Evolutionary conservation across 345 rosid species (phyloP).

Genomic region (Hypericum androsaemum): DNA sequence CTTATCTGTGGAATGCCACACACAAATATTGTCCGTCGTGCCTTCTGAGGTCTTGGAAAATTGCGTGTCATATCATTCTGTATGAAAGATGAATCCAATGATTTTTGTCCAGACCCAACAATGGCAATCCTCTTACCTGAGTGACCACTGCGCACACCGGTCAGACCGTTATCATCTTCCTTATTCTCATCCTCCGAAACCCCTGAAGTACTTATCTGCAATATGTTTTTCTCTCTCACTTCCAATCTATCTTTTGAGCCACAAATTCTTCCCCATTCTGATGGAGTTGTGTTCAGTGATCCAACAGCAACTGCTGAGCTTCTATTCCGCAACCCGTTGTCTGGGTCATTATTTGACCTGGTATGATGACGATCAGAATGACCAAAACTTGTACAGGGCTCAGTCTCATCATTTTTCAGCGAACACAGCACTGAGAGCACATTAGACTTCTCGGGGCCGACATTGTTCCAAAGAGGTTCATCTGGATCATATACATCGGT

Average conservation of each 20-base stretch:
- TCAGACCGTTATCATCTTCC: constrained; percentile 34
- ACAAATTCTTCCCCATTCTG: constrained; percentile 76
- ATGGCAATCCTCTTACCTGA: constrained; percentile 41
- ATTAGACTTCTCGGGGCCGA: constrained; percentile 56
- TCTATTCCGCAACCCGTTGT: constrained; percentile 22
- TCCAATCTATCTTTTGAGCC: constrained; percentile 35
- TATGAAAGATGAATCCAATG: constrained; percentile 25
- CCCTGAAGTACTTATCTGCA: constrained; percentile 28
- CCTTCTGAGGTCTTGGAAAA: constrained; percentile 64
- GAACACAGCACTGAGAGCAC: constrained; percentile 38
- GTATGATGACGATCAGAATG: constrained; percentile 31
- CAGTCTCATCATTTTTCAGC: constrained; percentile 44
- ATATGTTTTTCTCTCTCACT: constrained; percentile 47
- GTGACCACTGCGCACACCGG: constrained; percentile 21
- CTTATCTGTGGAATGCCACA: constrained; percentile 67
- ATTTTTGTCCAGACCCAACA: constrained; percentile 30
- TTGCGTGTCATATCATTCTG: constrained; percentile 32
- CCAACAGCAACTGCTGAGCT: constrained; percentile 14
- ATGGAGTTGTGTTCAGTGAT: constrained; percentile 34
- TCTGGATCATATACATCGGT: constrained; percentile 96
- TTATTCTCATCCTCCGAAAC: constrained; percentile 42
- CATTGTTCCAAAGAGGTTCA: constrained; percentile 88
- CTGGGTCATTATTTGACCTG: constrained; percentile 24
- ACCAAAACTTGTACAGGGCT: constrained; percentile 38
- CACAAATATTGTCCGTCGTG: constrained; percentile 78